Base-by-base conservation (phyloP, 2,329 filamentous ascomycete species). In the Ceratocystis alfenasii region DNA sequence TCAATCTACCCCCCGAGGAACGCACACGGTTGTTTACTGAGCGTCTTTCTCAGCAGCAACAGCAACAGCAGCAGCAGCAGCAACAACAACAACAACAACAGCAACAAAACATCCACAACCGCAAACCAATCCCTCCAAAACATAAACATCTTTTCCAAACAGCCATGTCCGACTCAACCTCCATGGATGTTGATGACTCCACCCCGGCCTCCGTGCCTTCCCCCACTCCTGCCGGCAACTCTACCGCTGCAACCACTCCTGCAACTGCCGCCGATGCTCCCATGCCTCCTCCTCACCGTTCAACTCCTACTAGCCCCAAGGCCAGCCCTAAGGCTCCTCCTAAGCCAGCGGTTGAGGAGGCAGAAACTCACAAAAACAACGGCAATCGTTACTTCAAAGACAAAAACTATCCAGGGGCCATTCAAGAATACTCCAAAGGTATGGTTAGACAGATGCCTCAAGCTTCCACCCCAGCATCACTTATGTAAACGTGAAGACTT, bases 361-460 rank as follows among this genome's bases (percentile, higher is more conserved):
- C 93, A 30, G 94, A 99, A 77, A 81, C 85, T 12, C 96, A 87
- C 83, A 99, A 99, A 80, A 84, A 89, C 71, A 85, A 89, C 1
- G 94, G 94, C 67, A 99, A 99, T 79, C 94, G 94, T 73, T 93
- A 90, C 73, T 99, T 96, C 83, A 97, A 96, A 79, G 89, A 92
- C 69, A 90, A 88, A 74, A 89, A 96, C 73, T 99, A 93, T 75
- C 78, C 81, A 68, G 87, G 88, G 73, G 93, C 94, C 28, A 92
- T 97, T 74, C 83, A 89, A 70, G 90, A 96, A 76, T 99, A 97
- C 76, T 90, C 89, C 71, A 96, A 95, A 84, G 93, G 93, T 96
- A 80, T 53, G 33, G 45, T 45, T 65, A 7, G 5, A 69, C 66
- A 67, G 12, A 15, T 41, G 36, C 3, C 36, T 41, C 12, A 12